Base-by-base conservation (phyloP, 176 grass and related monocot species). In the Chloris gayana region DNA sequence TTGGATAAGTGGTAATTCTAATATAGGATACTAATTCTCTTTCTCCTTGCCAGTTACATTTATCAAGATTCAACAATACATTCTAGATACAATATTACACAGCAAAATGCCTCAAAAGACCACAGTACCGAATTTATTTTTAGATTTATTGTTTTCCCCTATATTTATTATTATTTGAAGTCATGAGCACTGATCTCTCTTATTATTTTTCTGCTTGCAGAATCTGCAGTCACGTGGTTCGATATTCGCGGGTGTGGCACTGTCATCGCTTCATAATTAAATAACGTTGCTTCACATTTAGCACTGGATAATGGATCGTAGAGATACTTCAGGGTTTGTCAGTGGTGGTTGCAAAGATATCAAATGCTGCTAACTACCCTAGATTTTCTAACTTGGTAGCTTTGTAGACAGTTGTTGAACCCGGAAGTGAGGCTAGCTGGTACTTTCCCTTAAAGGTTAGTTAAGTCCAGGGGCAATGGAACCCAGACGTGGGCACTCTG, bases 321-420 rank as follows among this genome's bases (percentile, higher is more conserved):
- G 1, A 15, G 96, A 99, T 88, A 99, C 96, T 46, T 85, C 68
- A 18, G 96, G 96, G 72, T 99, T 95, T 93, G 96, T 99, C 47
- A 99, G 96, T 69, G 96, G 96, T 72, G 96, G 96, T 27, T 91
- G 88, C 91, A n/a, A 86, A 72, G 63, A 85, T 49, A 53, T 67
- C 70, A 50, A 45, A 30, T 41, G 59, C 45, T 59, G 62, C 75
- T 84, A 25, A 75, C 57, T 60, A 72, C 13, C 41, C 51, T 78
- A 90, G 56, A 53, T 80, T 80, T 86, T 78, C 50, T 80, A 85
- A 86, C 85, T 80, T 84, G 14, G 31, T 91, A 94, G 70, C 24
- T 81, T 83, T 83, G 65, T 71, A 70, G 67, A 53, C 74, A 60
- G 80, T 82, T 69, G 58, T 79, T 77, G 38, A 69, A 89, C 58